Evolutionary conservation across 345 rosid genomes (phyloP), one percentile per base, ranked within the genome.

Genomic region (Melaleuca quinquenervia): DNA sequence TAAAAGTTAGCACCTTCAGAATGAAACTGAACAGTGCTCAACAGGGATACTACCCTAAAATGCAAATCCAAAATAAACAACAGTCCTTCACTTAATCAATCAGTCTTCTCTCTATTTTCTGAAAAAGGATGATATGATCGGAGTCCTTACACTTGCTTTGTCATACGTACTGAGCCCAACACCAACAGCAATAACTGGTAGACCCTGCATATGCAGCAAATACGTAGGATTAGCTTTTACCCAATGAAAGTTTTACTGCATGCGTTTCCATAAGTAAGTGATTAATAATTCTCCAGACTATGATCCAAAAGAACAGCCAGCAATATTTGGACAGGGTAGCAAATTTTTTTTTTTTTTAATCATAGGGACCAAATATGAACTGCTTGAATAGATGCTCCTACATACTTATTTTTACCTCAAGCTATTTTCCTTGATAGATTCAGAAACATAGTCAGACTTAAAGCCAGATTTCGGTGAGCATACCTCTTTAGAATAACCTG

Each of bases 401-500:
- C 26, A 70, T 70, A 36, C 48, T 70, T 18, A 32, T 70, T 70
- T 58, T 70, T 36, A 36, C 48, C 80, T 70, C 0, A 1, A 70
- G 80, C 80, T 70, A 70, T 70, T 70, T 36, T 18, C 80, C 80
- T 70, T 21, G 18, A 70, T 48, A 70, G 80, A 70, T 70, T 21
- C 48, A 70, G 78, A 13, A 70, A 36, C 26, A 3, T 32, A 45
- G 16, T 44, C 58, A 82, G 58, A 78, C 32, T 24, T 82, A 20
- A 53, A 52, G 20, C 60, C 74, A 87, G 85, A 70, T 36, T 70
- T 36, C 24, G 20, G 48, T 70, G 80, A 70, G 36, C 16, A 52
- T 93, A 98, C 99, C 98, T 96, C 94, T 92, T 91, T 94, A 62
- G 99, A 91, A 90, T 90, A 98, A 74, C 99, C 99, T 6, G 99